Evolutionary conservation across 1,284 basidiomycete species (phyloP).

Genomic region (Trametes versicolor): DNA sequence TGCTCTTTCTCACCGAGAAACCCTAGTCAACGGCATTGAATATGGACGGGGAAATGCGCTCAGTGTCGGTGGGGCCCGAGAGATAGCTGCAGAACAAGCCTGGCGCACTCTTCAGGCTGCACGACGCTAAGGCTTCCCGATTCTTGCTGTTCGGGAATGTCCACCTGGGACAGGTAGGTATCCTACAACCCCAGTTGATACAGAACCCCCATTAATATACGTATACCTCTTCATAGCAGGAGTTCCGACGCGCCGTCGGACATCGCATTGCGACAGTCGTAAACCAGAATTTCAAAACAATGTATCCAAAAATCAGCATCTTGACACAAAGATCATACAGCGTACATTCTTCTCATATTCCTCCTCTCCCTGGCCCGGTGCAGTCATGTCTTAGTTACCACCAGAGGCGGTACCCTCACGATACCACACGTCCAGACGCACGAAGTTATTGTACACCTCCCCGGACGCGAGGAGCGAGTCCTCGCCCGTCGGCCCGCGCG

Average conservation of each 20-base stretch:
- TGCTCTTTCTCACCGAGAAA: no score
- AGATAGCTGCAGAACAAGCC: background rate
- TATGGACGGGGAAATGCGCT: background rate
- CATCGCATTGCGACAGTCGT: no score
- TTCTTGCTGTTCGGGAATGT: no score
- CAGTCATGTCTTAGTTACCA: background rate
- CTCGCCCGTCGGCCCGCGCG: slow-evolving; percentile 38
- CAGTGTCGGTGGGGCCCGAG: background rate
- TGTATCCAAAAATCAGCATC: background rate
- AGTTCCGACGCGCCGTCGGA: no score
- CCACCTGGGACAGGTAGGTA: no score
- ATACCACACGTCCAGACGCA: slow-evolving; percentile 46
- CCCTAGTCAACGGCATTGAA: background rate
- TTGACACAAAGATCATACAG: no score
- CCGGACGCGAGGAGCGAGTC: slow-evolving; percentile 47
- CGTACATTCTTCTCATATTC: no score
- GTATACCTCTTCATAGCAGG: no score
- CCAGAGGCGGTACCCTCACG: slow-evolving; percentile 22
- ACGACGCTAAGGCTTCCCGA: no score
- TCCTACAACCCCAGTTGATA: no score
- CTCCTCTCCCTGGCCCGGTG: no score
- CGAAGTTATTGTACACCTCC: slow-evolving; percentile 49
- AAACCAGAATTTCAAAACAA: background rate
- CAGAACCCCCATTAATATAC: no score
- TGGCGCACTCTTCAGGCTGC: background rate